Evolutionary conservation across 352 stramenopile species (phyloP).

Genomic region (Phytophthora sp.): DNA sequence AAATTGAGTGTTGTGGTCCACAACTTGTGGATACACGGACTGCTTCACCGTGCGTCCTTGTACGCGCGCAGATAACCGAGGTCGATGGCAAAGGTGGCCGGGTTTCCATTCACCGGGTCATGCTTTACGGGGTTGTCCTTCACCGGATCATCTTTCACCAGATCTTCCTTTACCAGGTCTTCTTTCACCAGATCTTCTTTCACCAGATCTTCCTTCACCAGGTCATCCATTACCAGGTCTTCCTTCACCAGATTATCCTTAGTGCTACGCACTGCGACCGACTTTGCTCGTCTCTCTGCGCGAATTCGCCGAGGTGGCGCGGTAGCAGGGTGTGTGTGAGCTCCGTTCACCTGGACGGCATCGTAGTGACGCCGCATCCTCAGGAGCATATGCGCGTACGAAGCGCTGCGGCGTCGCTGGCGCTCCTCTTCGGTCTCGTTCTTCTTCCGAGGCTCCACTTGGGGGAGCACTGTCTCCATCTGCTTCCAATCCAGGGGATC

Average conservation of each 20-base stretch:
- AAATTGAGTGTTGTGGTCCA: too few relatives aligned
- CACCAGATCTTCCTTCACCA: not conserved
- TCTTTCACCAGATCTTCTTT: not conserved
- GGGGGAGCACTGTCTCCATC: constrained; percentile 11
- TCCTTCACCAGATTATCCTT: constrained; percentile 5
- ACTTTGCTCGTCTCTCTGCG: constrained; percentile 20
- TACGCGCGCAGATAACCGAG: constrained; percentile 33
- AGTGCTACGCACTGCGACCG: constrained; percentile 5
- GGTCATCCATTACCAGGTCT: not conserved
- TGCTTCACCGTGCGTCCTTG: constrained; percentile 31
- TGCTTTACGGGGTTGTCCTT: constrained; percentile 16
- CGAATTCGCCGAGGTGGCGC: constrained; percentile 29
- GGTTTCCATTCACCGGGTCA: constrained; percentile 2
- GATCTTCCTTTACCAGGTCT: too few relatives aligned
- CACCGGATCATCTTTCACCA: too few relatives aligned
- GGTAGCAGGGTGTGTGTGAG: constrained; percentile 10
- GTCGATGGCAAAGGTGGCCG: constrained; percentile 14
- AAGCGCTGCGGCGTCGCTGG: constrained; percentile 23
- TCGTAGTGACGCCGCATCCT: constrained; percentile 37
- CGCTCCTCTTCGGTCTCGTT: constrained; percentile 36
- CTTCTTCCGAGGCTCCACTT: constrained; percentile 8
- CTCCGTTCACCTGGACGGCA: constrained; percentile 29
- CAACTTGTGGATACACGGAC: constrained; percentile 7
- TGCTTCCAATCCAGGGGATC: constrained; percentile 8
- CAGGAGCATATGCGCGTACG: constrained; percentile 32